phyloP scores from a whole-genome alignment of 163 green algal genomes.

The Scenedesmus sp. region DNA sequence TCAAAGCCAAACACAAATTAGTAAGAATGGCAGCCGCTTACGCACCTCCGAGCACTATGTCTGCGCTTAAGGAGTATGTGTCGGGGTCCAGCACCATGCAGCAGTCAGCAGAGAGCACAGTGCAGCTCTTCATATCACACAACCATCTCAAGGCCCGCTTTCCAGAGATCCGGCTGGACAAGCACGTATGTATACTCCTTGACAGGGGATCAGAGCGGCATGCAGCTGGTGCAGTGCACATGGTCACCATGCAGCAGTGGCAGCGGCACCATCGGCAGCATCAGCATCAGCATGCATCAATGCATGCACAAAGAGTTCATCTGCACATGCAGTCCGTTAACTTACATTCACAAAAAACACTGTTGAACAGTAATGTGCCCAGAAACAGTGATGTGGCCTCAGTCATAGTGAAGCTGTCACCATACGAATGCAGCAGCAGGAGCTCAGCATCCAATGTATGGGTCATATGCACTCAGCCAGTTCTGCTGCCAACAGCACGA shows the following conservation, averaged over 20 bases:
- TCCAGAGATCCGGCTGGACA: constrained; percentile 95
- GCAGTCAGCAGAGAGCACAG: constrained; percentile 83
- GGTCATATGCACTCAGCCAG: too few species aligned
- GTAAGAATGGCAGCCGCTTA: constrained; percentile 36
- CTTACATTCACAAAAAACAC: too few species aligned
- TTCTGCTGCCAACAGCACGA: too few species aligned
- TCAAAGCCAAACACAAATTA: neutral
- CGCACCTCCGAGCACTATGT: constrained; percentile 55
- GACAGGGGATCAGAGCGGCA: neutral
- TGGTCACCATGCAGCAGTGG: neutral
- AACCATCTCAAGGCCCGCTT: constrained; percentile 94
- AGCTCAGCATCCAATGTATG: too few species aligned
- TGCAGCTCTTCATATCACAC: constrained; percentile 90
- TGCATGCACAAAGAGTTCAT: neutral
- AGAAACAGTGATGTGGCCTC: too few species aligned
- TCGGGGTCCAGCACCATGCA: constrained; percentile 70
- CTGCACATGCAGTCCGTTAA: too few species aligned
- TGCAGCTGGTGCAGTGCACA: neutral
- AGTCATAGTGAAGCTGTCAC: too few species aligned
- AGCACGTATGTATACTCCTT: constrained; percentile 78
- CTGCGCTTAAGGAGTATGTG: constrained; percentile 81
- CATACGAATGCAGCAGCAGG: too few species aligned
- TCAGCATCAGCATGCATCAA: neutral
- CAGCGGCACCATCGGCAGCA: neutral
- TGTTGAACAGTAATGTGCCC: too few species aligned